Conservation (phyloP, 2,329 filamentous ascomycete genomes). For the Sporothrix globosa region DNA sequence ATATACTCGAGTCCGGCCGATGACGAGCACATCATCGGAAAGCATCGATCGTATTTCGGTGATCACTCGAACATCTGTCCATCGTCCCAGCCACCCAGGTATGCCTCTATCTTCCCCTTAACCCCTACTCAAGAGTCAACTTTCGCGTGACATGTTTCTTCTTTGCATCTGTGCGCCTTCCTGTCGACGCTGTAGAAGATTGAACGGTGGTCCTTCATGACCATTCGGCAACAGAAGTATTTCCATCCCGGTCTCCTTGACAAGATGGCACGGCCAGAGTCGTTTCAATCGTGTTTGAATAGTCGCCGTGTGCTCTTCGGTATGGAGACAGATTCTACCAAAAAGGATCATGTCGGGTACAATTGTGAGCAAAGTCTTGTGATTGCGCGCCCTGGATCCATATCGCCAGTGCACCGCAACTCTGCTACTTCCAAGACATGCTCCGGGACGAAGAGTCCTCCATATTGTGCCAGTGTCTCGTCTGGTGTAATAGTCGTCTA, state of each 20-base stretch:
- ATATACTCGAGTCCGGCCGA: slow-evolving; percentile 25
- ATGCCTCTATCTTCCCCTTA: background rate
- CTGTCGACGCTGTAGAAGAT: background rate
- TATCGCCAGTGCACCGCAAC: background rate
- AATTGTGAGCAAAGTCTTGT: background rate
- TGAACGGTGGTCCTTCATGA: background rate
- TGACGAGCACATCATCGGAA: background rate
- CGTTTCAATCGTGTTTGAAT: slow-evolving; percentile 30
- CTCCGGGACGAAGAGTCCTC: background rate
- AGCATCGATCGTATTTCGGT: slow-evolving; percentile 7
- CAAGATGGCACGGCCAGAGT: background rate
- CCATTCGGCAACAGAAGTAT: background rate
- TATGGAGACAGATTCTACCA: background rate
- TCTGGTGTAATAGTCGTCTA: background rate
- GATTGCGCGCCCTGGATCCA: background rate
- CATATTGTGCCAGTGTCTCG: background rate
- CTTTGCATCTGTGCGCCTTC: slow-evolving; percentile 14
- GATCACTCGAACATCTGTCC: slow-evolving; percentile 3
- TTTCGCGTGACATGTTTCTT: slow-evolving; percentile 17
- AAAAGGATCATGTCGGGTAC: slow-evolving; percentile 17
- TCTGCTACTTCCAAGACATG: slow-evolving; percentile 9
- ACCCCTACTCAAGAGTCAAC: background rate
- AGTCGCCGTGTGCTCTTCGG: slow-evolving; percentile 4
- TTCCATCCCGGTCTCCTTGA: background rate
- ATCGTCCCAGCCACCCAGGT: slow-evolving; percentile 3